Evolutionary conservation across 768 basidiomycete genomes (phyloP).

Genomic region (Inosperma sp.): DNA sequence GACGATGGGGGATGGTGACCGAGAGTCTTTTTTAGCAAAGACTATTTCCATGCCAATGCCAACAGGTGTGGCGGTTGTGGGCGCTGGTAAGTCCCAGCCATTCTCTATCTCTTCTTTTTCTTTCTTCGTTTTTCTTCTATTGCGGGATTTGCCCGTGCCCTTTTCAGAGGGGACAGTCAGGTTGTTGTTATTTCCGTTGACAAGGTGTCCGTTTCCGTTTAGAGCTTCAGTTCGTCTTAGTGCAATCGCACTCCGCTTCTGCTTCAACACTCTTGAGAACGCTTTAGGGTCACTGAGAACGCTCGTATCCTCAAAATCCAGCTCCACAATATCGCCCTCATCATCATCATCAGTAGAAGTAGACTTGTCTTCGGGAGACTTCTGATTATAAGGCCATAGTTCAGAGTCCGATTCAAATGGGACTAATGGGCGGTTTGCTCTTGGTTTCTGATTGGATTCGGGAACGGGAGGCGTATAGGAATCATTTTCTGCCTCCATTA

Average conservation of each 20-base stretch:
- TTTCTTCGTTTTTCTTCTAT: conserved; percentile 33
- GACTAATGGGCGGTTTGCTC: conserved; percentile 39
- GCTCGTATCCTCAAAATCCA: conserved; percentile 71
- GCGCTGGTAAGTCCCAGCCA: conserved; percentile 54
- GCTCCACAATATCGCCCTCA: conserved; percentile 66
- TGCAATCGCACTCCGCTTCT: conserved; percentile 27
- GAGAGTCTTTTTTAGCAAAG: conserved; percentile 10
- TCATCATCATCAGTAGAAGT: conserved; percentile 29
- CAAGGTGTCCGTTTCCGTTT: conserved; percentile 9
- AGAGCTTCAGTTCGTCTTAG: conserved; percentile 9
- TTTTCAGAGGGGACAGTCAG: conserved; percentile 14
- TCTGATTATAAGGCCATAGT: conserved; percentile 64
- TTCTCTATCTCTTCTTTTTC: conserved; percentile 51
- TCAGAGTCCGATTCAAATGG: conserved; percentile 64
- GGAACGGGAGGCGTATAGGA: conserved; percentile 23
- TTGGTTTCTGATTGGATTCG: not conserved
- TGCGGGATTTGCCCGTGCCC: conserved; percentile 27
- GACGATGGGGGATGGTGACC: conserved; percentile 22
- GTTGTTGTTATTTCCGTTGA: conserved; percentile 8
- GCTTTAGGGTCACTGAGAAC: conserved; percentile 64
- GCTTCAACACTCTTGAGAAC: conserved; percentile 40
- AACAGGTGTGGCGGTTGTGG: conserved; percentile 15
- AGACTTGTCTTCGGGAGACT: conserved; percentile 34
- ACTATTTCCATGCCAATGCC: not conserved
- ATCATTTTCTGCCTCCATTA: conserved; percentile 19